These are phyloP conservation scores for Verticillium albo-atrum DNA, from an alignment of 2,329 filamentous ascomycete genomes.

Conservation along the genomic window DNA sequence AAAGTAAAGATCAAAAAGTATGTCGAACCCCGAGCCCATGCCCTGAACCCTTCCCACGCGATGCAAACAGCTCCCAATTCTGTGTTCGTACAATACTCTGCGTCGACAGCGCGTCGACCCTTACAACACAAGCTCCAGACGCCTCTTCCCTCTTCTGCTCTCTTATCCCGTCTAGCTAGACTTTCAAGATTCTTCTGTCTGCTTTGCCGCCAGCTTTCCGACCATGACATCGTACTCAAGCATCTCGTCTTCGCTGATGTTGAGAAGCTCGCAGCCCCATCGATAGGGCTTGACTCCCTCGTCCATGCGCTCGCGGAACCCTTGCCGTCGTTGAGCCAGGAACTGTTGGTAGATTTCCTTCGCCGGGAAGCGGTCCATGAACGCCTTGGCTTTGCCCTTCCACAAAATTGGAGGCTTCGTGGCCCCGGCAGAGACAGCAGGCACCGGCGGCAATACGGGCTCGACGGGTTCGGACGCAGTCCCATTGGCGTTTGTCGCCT, in stretches of 20 bases:
- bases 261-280: neutral
- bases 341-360: constrained; percentile 12
- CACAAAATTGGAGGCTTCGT: constrained; percentile 10
- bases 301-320: neutral
- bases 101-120: neutral
- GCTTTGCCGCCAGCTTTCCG: neutral
- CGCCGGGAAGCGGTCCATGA: constrained; percentile 6
- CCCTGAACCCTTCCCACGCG: neutral
- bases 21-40: neutral
- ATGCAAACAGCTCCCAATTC: neutral
- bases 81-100: neutral
- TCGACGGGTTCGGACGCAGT: neutral
- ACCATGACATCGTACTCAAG: neutral
- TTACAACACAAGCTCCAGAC: neutral
- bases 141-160: neutral
- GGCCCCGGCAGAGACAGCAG: constrained; percentile 2
- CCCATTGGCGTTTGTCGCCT: neutral
- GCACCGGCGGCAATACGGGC: neutral
- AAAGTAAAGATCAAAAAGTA: neutral
- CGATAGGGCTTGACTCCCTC: neutral
- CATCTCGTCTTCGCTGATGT: neutral
- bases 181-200: neutral
- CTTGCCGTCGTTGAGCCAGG: constrained; percentile 7
- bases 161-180: neutral
- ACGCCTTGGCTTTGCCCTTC: constrained; percentile 7